Base-by-base conservation (phyloP, 352 stramenopile species). In the Aphanomyces astaci region DNA sequence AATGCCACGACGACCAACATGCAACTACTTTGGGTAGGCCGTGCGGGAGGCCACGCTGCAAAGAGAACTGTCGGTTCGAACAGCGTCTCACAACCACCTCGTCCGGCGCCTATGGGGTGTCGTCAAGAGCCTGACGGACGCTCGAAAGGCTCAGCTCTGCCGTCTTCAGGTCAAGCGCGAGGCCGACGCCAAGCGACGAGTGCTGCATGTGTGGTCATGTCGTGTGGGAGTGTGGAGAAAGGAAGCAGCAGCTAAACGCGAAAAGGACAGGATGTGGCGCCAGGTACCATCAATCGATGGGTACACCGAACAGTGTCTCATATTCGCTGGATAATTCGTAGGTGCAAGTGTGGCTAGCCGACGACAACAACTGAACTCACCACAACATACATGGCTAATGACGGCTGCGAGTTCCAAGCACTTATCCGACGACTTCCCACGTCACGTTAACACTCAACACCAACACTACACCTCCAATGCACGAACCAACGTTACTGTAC, bases 301-400 rank as follows among this genome's bases (percentile, higher is more conserved):
- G n/a, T n/a, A n/a, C n/a, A n/a, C n/a, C n/a, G n/a, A n/a, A n/a
- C n/a, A n/a, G n/a, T n/a, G n/a, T n/a, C n/a, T n/a, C n/a, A n/a
- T n/a, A n/a, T n/a, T n/a, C n/a, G n/a, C n/a, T n/a, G 45, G 15
- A 15, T 49, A n/a, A n/a, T 49, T n/a, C 10, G 2, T 55, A 55
- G 48, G 48, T 55, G 48, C 36, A 62, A 17, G 24, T 22, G 5
- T 67, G 60, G 60, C 60, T 67, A 10, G 22, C 13, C 4, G 60
- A 67, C 15, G 60, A 45, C 15, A 28, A 52, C 27, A 19, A 28
- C 52, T 63, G 55, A 22, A 66, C 55, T 66, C 4, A 32, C n/a
- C n/a, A n/a, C n/a, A n/a, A n/a, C n/a, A n/a, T n/a, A n/a, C n/a
- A n/a, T n/a, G n/a, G n/a, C n/a, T n/a, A n/a, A n/a, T n/a, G n/a